Base-by-base conservation (phyloP, 768 basidiomycete species). In the Rhizopogon rudus region DNA sequence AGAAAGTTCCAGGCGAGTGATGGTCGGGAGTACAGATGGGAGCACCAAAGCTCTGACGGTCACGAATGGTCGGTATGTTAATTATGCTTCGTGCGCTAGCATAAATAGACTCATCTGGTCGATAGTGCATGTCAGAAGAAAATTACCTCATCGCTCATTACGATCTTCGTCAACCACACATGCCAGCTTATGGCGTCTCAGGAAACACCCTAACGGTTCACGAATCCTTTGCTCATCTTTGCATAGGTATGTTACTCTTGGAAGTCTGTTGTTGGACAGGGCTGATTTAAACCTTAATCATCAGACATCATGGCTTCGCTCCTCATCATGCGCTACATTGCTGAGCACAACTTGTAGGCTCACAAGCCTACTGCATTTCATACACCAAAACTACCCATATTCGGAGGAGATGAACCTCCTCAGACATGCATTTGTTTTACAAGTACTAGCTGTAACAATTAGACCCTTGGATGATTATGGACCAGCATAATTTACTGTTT, bases 31-130 rank as follows among this genome's bases (percentile, higher is more conserved):
- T 89, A 89, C 60, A 76, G 76, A 65, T 91, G 88, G 88, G 77
- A 78, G 29, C 73, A 82, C 67, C 76, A 76, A 31, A 73, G 72
- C 40, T 67, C 77, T 31, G 73, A 75, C 7, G 82, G 78, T 16
- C 86, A 88, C 56, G 86, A 89, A 70, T 91, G 88, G 88, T 76
- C 87, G 65, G 88, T 90, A 67, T 65, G 88, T 78, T 20, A n/a
- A 43, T 28, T 50, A 13, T 55, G 13, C 52, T 17, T 43, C 44
- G 22, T 56, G n/a, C 22, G 40, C 35, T 44, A 41, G 44, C 59
- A 55, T 46, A 60, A 39, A 41, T 49, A 37, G 51, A 50, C 35
- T 41, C 39, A 39, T 52, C 33, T 40, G 8, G 16, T 51, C 28
- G 31, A 13, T 59, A 87, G 86, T 86, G 84, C 57, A 74, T 80